These are phyloP conservation scores for Aspergillus pseudotamarii DNA, from an alignment of 2,329 filamentous ascomycete species.

Conservation along the genomic window DNA sequence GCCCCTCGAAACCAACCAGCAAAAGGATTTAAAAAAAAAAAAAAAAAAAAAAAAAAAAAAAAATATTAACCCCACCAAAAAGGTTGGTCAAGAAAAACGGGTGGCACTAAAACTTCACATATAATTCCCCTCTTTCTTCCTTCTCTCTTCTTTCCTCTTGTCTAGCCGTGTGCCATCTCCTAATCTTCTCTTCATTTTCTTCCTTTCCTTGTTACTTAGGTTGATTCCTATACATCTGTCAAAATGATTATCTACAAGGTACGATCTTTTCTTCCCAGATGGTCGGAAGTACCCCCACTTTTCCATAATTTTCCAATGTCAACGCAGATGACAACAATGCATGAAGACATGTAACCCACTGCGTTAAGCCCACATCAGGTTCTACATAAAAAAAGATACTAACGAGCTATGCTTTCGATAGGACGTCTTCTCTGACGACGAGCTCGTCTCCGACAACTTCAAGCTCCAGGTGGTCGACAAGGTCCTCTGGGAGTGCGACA, in stretches of 20 bases:
- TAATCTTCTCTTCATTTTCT: conserved; percentile 25
- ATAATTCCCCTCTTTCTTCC: conserved; percentile 28
- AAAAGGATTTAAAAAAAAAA: conserved; percentile 9
- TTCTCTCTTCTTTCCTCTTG: neutral
- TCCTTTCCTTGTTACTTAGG: conserved; percentile 32
- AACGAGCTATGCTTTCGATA: conserved; percentile 44
- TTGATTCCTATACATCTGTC: conserved; percentile 42
- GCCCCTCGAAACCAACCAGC: conserved; percentile 18
- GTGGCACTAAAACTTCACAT: conserved; percentile 33
- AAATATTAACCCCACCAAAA: conserved; percentile 23
- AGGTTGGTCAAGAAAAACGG: conserved; percentile 9
- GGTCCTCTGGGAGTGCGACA: conserved; percentile 87
- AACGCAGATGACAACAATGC: neutral
- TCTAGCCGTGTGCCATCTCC: neutral
- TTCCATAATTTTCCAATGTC: neutral
- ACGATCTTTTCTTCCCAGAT: conserved; percentile 17
- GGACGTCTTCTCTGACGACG: conserved; percentile 88
- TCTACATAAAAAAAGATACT: neutral
- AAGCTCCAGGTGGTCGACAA: conserved; percentile 78
- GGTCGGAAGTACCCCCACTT: neutral
- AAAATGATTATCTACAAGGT: conserved; percentile 78
- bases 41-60: conserved; percentile 13
- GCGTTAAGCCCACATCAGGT: neutral
- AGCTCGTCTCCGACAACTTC: conserved; percentile 96
- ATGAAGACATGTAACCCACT: neutral